A percentile compares a stretch with the other conserved stretches of the same genome.
Conservation (phyloP, 2,329 filamentous ascomycete species). For the Colletotrichum sp. region DNA sequence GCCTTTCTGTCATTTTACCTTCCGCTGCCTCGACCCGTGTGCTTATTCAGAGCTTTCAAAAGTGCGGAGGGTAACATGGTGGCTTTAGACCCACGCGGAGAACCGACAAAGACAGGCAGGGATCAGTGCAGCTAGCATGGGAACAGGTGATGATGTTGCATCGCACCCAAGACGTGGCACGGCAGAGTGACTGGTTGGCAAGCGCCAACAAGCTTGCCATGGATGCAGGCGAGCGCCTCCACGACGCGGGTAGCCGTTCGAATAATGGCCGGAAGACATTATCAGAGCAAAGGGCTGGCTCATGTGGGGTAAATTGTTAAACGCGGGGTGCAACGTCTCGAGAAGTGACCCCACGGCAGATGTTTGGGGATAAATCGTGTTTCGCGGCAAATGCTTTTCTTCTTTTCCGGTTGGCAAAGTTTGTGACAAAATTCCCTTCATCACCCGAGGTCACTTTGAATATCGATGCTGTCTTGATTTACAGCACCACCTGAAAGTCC, state of each 20-base stretch:
- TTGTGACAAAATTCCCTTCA: neutral
- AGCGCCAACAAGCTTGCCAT: neutral
- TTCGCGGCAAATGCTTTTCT: neutral
- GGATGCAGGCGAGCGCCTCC: neutral
- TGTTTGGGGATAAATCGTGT: neutral
- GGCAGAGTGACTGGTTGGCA: neutral
- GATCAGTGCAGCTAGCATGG: neutral
- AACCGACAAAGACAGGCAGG: neutral
- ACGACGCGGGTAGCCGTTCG: neutral
- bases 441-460: neutral
- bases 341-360: neutral
- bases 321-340: neutral
- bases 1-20: neutral
- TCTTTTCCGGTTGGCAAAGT: conserved; percentile 50
- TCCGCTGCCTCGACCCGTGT: neutral
- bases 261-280: conserved; percentile 32
- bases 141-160: neutral
- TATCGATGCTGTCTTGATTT: neutral
- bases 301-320: neutral
- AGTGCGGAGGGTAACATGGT: neutral
- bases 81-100: neutral
- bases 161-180: neutral
- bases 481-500: neutral
- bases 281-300: neutral
- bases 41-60: neutral